Percentiles rank a stretch among this genome's conserved stretches.
Evolutionary conservation across 148 eudicot genomes (phyloP).

Genomic region (Diospyros lotus): DNA sequence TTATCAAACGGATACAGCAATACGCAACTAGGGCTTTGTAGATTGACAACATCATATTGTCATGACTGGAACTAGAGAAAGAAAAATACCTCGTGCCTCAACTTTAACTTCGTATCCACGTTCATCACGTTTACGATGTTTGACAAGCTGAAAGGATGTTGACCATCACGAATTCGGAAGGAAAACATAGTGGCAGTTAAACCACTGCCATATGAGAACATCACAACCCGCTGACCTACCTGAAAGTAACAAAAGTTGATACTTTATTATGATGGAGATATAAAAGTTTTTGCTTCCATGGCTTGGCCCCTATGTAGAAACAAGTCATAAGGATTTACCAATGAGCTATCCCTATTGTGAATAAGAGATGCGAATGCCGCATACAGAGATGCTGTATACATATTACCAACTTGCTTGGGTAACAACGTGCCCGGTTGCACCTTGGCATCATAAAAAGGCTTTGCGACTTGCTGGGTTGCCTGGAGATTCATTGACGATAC

Average conservation of each 20-base stretch:
- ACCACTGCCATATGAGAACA: slow-evolving; percentile 99
- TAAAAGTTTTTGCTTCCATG: neutral
- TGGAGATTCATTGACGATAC: slow-evolving; percentile 18
- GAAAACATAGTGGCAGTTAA: slow-evolving; percentile 90
- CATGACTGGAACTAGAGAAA: slow-evolving; percentile 2
- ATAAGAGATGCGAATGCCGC: slow-evolving; percentile 85
- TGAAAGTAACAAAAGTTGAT: slow-evolving; percentile 16
- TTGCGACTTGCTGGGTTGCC: slow-evolving; percentile 83
- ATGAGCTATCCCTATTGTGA: slow-evolving; percentile 56
- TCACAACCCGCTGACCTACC: slow-evolving; percentile 73
- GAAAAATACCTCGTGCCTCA: slow-evolving; percentile 75
- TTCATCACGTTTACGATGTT: slow-evolving; percentile 76
- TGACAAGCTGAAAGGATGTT: slow-evolving; percentile 75
- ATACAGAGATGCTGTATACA: slow-evolving; percentile 95
- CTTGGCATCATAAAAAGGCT: slow-evolving; percentile 68
- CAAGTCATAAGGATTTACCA: slow-evolving; percentile 35
- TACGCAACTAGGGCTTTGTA: neutral
- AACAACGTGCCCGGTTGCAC: slow-evolving; percentile 82
- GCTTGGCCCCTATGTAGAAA: neutral
- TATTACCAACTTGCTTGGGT: slow-evolving; percentile 96
- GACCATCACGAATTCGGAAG: slow-evolving; percentile 53
- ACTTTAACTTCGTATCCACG: slow-evolving; percentile 66
- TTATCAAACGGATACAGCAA: neutral
- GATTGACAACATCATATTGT: neutral
- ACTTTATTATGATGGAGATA: neutral